These are phyloP conservation scores for Phialophora verrucosa DNA, from an alignment of 2,329 filamentous ascomycete species.

Conservation along the genomic window DNA sequence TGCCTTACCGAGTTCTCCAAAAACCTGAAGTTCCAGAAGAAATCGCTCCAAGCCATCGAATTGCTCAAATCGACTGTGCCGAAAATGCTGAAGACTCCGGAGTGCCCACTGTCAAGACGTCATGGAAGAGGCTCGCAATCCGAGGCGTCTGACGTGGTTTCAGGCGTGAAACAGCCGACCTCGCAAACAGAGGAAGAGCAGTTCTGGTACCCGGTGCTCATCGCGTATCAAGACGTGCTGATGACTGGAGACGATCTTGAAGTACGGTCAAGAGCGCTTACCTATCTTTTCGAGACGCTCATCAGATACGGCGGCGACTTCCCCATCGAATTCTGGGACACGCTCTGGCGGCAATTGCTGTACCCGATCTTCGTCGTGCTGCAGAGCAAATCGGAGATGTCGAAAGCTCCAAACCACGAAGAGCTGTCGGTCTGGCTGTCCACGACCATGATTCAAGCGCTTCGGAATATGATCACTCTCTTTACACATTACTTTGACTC, in stretches of 20 bases:
- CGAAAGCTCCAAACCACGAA: constrained; percentile 92
- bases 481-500: constrained; percentile 99
- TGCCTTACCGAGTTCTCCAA: constrained; percentile 98
- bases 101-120: constrained; percentile 83
- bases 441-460: constrained; percentile 97
- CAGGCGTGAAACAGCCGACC: constrained; percentile 66
- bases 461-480: constrained; percentile 97
- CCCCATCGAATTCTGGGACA: constrained; percentile 96
- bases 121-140: constrained; percentile 57
- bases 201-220: constrained; percentile 97
- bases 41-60: constrained; percentile 94
- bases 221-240: constrained; percentile 97
- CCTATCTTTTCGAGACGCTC: constrained; percentile 95
- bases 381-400: constrained; percentile 94
- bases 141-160: constrained; percentile 52
- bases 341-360: constrained; percentile 92
- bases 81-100: constrained; percentile 92
- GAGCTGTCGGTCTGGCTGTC: constrained; percentile 98
- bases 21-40: constrained; percentile 98
- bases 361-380: constrained; percentile 99
- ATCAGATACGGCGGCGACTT: constrained; percentile 90
- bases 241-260: constrained; percentile 99
- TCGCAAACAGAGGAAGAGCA: constrained; percentile 93
- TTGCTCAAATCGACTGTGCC: constrained; percentile 90
- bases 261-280: constrained; percentile 84